Conservation (phyloP, 2,329 filamentous ascomycete genomes). For the Aspergillus sp. region DNA sequence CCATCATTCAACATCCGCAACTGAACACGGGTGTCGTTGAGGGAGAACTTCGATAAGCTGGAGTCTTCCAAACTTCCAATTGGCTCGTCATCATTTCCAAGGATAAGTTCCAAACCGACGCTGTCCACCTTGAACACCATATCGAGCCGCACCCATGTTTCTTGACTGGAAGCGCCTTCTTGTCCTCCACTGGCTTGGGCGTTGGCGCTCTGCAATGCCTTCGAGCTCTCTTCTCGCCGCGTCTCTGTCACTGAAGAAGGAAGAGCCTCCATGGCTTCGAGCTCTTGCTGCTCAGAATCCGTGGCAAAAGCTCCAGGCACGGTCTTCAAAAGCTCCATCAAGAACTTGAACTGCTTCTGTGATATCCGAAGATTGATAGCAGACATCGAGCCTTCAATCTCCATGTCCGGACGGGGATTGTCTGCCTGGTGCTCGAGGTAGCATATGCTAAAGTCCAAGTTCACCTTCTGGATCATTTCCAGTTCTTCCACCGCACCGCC, state of each 20-base stretch:
- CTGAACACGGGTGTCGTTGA: conserved; percentile 88
- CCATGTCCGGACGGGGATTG: conserved; percentile 74
- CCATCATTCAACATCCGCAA: conserved; percentile 86
- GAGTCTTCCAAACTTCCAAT: conserved; percentile 69
- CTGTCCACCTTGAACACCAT: conserved; percentile 82
- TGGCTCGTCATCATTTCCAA: conserved; percentile 65
- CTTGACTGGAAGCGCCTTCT: conserved; percentile 59
- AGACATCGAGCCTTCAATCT: conserved; percentile 86
- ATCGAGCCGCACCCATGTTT: conserved; percentile 88
- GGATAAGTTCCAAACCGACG: conserved; percentile 78
- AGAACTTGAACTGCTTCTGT: conserved; percentile 81
- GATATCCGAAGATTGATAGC: conserved; percentile 85
- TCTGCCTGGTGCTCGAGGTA: conserved; percentile 78
- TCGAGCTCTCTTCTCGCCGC: conserved; percentile 35
- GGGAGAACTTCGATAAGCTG: conserved; percentile 85
- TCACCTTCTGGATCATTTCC: conserved; percentile 94
- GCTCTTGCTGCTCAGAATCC: conserved; percentile 61
- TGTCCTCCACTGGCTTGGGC: conserved; percentile 50
- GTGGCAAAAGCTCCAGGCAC: conserved; percentile 80
- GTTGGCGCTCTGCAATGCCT: conserved; percentile 43
- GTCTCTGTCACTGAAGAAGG: conserved; percentile 45
- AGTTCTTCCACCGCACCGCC: conserved; percentile 69
- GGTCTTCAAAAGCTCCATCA: conserved; percentile 77
- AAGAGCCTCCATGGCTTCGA: conserved; percentile 67
- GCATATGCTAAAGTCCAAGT: conserved; percentile 84